Conservation (phyloP, 768 basidiomycete species). For the Boletus speciosus region DNA sequence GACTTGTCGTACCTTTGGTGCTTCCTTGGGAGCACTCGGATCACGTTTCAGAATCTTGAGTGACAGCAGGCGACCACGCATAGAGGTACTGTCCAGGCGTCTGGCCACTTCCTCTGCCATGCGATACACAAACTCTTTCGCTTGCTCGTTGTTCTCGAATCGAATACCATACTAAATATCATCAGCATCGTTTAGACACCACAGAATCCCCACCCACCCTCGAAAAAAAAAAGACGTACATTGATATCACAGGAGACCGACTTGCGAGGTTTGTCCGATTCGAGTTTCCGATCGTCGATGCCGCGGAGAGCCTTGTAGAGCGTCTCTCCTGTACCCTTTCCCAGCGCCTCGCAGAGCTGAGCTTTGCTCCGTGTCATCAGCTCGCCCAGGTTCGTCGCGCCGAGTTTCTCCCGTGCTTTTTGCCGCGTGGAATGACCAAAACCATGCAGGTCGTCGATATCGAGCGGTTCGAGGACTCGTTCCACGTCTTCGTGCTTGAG, state of each 20-base stretch:
- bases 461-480: conserved; percentile 59
- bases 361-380: conserved; percentile 60
- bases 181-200: not conserved
- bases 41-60: conserved; percentile 89
- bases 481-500: conserved; percentile 53
- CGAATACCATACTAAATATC: conserved; percentile 84
- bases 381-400: conserved; percentile 66
- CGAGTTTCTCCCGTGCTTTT: conserved; percentile 80
- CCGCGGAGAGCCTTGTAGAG: conserved; percentile 83
- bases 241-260: conserved; percentile 95
- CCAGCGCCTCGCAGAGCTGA: conserved; percentile 67
- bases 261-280: conserved; percentile 82
- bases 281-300: conserved; percentile 73
- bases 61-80: conserved; percentile 73
- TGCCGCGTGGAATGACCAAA: conserved; percentile 74
- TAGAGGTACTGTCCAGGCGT: conserved; percentile 62
- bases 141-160: conserved; percentile 79
- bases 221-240: conserved; percentile 44
- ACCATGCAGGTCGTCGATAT: conserved; percentile 81
- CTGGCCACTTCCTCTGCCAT: conserved; percentile 76
- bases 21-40: conserved; percentile 80
- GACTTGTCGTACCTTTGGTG: conserved; percentile 67
- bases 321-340: conserved; percentile 78
- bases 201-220: not conserved
- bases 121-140: conserved; percentile 70